These are phyloP conservation scores for Barnettozyma vustinii DNA, from an alignment of 805 yeast species.

Conservation along the genomic window DNA sequence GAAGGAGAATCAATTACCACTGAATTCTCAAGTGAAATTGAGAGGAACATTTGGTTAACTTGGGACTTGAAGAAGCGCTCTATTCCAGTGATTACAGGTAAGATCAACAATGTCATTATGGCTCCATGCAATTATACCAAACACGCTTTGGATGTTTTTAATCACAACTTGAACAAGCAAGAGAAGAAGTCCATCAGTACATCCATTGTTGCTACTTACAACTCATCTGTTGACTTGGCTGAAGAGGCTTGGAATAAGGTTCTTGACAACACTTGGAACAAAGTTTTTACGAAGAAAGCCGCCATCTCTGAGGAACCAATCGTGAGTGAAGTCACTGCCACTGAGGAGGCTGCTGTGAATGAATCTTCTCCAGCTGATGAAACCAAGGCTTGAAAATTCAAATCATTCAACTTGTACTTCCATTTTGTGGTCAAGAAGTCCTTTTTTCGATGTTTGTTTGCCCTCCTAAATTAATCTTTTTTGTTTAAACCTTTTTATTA, in stretches of 20 bases:
- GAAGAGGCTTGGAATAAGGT: slow-evolving; percentile 24
- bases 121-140: slow-evolving; percentile 31
- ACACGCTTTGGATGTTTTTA: slow-evolving; percentile 35
- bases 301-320: not conserved
- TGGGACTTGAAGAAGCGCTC: slow-evolving; percentile 35
- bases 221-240: slow-evolving; percentile 28
- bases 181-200: slow-evolving; percentile 28
- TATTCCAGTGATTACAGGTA: slow-evolving; percentile 29
- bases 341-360: too few species aligned
- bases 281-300: slow-evolving; percentile 4
- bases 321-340: not conserved
- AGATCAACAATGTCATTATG: slow-evolving; percentile 24
- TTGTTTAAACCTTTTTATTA: not conserved
- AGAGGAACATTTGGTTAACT: slow-evolving; percentile 42
- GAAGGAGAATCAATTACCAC: slow-evolving; percentile 33
- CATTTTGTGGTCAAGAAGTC: not conserved
- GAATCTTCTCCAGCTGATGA: too few species aligned
- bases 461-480: too few species aligned
- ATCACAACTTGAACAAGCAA: slow-evolving; percentile 35
- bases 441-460: not conserved
- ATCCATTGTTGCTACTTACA: slow-evolving; percentile 29
- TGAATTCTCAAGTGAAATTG: slow-evolving; percentile 51
- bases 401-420: not conserved
- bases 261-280: slow-evolving; percentile 13
- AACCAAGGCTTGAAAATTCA: not conserved